Conservation (phyloP, 179 eudicot species). For the Pouteria campechiana region DNA sequence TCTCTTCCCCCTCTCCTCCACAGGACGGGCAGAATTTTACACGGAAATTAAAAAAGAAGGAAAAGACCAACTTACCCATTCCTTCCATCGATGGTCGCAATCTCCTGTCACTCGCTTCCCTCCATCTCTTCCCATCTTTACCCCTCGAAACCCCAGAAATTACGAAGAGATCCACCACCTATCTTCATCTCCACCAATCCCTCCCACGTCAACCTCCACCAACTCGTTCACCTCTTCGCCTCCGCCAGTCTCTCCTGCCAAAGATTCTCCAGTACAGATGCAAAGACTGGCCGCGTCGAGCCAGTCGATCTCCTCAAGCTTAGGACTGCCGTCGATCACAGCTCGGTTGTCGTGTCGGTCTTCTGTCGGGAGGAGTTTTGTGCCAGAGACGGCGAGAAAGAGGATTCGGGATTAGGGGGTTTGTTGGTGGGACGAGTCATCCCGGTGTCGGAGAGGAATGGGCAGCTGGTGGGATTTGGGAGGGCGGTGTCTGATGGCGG, state of each 20-base stretch:
- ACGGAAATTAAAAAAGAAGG: too few relatives aligned
- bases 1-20: too few relatives aligned
- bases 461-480: constrained; percentile 71
- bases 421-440: constrained; percentile 21
- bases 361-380: constrained; percentile 17
- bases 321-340: constrained; percentile 45
- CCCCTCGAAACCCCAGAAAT: too few relatives aligned
- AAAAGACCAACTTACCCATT: too few relatives aligned
- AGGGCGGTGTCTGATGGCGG: constrained; percentile 68
- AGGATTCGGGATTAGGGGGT: constrained; percentile 15
- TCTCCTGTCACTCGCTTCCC: too few relatives aligned
- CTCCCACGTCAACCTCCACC: constrained; percentile 20
- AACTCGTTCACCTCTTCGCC: constrained; percentile 36
- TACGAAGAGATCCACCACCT: too few relatives aligned
- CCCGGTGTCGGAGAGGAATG: constrained; percentile 40
- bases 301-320: constrained; percentile 48
- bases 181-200: constrained; percentile 51
- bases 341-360: constrained; percentile 63
- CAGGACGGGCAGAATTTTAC: too few relatives aligned
- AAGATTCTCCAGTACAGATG: constrained; percentile 32
- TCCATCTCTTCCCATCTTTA: too few relatives aligned
- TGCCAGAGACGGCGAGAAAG: background rate
- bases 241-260: constrained; percentile 62
- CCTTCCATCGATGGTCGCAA: too few relatives aligned
- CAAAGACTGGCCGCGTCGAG: constrained; percentile 11